Evolutionary conservation across 1,139 yeast species (phyloP), one percentile per base, ranked within the genome.

Genomic region (Sporopachydermia cereana): DNA sequence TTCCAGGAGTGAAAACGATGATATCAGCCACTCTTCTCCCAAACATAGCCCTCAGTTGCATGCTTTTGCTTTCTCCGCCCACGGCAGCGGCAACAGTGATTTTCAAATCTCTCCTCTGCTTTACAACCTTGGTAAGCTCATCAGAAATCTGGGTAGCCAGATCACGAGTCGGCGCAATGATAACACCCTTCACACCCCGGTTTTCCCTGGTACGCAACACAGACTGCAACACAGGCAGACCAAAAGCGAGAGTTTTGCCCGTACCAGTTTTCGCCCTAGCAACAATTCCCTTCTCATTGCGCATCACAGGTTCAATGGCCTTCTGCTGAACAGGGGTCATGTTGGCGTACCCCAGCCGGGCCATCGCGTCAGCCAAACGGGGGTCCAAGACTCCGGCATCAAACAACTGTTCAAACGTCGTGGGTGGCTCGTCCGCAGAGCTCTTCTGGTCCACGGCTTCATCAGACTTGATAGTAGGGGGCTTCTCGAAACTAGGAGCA

Each of bases 201-300:
- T 51, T 54, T n/a, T 60, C 59, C 36, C 53, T 53, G 24, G 64
- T 60, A 43, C 66, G 66, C 18, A 72, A 52, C 31, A 74, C 69
- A 46, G 72, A 72, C 57, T 84, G 83, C 42, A 88, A 64, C 4
- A 85, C 68, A 2, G 96, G 96, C 43, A 88, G 68, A 50, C 88
- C 77, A 59, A 85, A 89, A 0, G 96, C 94, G 49, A 84, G 76
- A 0, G 96, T 89, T 61, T 89, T 89, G 57, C 96, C 97, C 1
- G 96, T 88, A 58, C 96, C 97, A 3, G 97, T 89, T 60, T 85
- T 85, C 30, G 96, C 96, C 53, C 94, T 73, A 31, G 85, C 91
- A 23, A 88, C 88, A 46, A 86, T 68, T 51, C 93, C 89, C 12
- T 60, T 61, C 34, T 75, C 71, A 36, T 67, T 64, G 21, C 71